Percentiles rank a stretch among this genome's conserved stretches.
These are phyloP conservation scores for Termitomyces titanicus DNA, from an alignment of 768 basidiomycete genomes.

Conservation along the genomic window DNA sequence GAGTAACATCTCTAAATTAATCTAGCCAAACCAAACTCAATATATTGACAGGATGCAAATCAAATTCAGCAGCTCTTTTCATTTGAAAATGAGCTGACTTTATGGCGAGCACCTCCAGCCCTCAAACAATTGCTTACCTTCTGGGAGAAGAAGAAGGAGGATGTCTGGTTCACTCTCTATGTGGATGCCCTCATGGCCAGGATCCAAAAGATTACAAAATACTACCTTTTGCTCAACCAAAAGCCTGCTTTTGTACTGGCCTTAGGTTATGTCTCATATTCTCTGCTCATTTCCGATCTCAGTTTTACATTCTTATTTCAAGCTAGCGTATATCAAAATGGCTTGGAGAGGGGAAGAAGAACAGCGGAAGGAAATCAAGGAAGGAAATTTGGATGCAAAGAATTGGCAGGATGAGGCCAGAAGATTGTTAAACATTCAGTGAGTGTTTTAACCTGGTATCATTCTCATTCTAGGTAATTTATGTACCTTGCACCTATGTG, in stretches of 20 bases:
- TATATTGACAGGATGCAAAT: slow-evolving; percentile 18
- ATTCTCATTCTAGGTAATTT: no score
- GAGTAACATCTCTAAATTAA: no score
- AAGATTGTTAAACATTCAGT: slow-evolving; percentile 14
- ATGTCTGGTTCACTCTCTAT: no score
- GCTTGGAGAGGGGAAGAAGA: slow-evolving; percentile 23
- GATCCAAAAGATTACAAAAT: slow-evolving; percentile 20
- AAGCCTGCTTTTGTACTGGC: slow-evolving; percentile 20
- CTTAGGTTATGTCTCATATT: slow-evolving; percentile 15
- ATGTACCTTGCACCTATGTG: no score
- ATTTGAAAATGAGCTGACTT: slow-evolving; percentile 18
- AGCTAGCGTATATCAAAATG: slow-evolving; percentile 20
- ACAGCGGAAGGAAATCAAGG: slow-evolving; percentile 14
- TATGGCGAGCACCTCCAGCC: slow-evolving; percentile 25
- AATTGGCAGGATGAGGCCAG: slow-evolving; percentile 16
- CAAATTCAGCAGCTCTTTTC: slow-evolving; percentile 21
- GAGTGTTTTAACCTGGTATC: no score
- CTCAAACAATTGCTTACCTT: no score
- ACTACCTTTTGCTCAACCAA: slow-evolving; percentile 20
- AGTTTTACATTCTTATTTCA: slow-evolving; percentile 30
- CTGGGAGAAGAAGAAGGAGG: no score
- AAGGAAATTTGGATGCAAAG: no score
- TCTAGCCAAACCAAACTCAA: background rate
- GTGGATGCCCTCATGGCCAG: slow-evolving; percentile 18
- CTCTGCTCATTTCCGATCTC: background rate